These are phyloP conservation scores for Skeletonema marinoi DNA, from an alignment of 108 stramenopile species.

Conservation along the genomic window DNA sequence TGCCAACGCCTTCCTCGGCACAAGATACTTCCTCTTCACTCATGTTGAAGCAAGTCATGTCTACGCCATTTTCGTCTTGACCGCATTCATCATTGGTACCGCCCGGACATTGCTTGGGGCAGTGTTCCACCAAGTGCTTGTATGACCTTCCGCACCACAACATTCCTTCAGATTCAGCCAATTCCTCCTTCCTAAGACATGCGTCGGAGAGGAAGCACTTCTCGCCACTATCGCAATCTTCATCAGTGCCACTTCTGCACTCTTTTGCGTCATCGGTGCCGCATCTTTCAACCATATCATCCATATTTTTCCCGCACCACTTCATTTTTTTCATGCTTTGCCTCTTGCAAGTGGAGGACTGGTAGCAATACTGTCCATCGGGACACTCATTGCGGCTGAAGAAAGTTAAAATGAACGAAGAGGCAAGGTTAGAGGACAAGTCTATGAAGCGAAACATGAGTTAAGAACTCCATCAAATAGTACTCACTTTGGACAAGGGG, in stretches of 20 bases:
- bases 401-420: background rate
- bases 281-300: background rate
- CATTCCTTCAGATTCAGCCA: constrained; percentile 9
- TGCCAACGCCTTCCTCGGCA: constrained; percentile 28
- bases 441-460: background rate
- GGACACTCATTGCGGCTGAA: background rate
- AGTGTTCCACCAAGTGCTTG: constrained; percentile 46
- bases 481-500: constrained; percentile 16
- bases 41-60: constrained; percentile 46
- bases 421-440: background rate
- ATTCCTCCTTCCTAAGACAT: background rate
- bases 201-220: constrained; percentile 3
- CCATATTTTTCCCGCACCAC: background rate
- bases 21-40: constrained; percentile 13
- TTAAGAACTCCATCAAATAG: background rate
- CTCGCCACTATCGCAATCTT: constrained; percentile 16
- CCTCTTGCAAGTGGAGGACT: background rate
- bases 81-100: constrained; percentile 42
- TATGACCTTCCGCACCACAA: constrained; percentile 41
- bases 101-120: constrained; percentile 44
- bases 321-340: background rate
- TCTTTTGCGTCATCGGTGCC: background rate
- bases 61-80: constrained; percentile 5
- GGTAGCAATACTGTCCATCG: background rate
- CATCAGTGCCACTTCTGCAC: constrained; percentile 8